Base-by-base conservation (phyloP, 768 basidiomycete species). In the Termitomyces sp. region DNA sequence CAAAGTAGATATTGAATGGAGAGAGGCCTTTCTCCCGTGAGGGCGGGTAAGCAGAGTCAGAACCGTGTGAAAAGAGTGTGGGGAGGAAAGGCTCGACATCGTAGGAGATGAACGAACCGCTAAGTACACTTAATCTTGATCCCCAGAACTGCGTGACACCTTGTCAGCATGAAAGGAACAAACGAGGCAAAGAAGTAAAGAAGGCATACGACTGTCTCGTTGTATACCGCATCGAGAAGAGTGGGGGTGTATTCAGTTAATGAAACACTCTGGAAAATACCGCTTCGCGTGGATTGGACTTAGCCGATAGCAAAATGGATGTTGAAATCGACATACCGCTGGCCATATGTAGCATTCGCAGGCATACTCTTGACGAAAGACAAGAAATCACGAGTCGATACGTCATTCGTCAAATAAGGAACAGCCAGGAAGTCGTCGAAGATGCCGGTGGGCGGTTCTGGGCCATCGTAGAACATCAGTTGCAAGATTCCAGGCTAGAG, bases 381-480 rank as follows among this genome's bases (percentile, higher is more conserved):
- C 2, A 69, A 21, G 60, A 79, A 79, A 8, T 71, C 70, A 3
- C 76, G 67, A 0, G 78, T 78, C 2, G 56, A 62, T 2, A 82
- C 64, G 55, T 80, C 73, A 52, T 66, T 64, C 3, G 63, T 64
- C 23, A 79, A 45, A 17, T 63, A 53, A 2, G 77, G 76, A 35
- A 83, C 78, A 1, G 70, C 68, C 23, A 82, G 59, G 66, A 81
- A 80, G 9, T 72, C 73, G 56, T 83, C 80, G 58, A 83, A 83
- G 27, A 81, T 74, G 1, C 79, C 81, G 0, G 59, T 55, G 0
- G 81, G 82, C 0, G 75, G 75, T 0, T 65, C 72, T 14, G 84
- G 83, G 0, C 60, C 79, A 61, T 87, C 80, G 60, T 88, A 86
- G 67, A 87, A 88, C 23, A 87, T 51, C 3, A 81, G 52, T 8